Evolutionary conservation across 805 yeast species (phyloP).

Genomic region (Wickerhamomyces canadensis): DNA sequence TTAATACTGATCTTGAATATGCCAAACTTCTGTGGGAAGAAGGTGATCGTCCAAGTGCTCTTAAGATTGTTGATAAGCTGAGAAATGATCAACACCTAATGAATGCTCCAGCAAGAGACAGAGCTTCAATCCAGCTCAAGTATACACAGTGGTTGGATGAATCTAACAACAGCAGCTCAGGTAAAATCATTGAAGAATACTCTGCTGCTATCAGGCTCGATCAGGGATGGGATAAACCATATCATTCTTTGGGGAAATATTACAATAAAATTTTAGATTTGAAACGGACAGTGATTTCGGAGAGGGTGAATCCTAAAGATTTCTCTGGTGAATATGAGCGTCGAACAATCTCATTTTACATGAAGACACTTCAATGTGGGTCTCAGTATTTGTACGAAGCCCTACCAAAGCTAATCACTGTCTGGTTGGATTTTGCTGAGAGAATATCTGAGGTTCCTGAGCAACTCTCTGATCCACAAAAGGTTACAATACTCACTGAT

Average conservation of each 20-base stretch:
- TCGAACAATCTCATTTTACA: constrained; percentile 49
- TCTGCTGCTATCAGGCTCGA: constrained; percentile 49
- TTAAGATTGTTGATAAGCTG: constrained; percentile 51
- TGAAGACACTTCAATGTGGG: constrained; percentile 56
- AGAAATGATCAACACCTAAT: constrained; percentile 9
- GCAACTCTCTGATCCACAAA: constrained; percentile 12
- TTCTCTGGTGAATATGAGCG: constrained; percentile 48
- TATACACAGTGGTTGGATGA: constrained; percentile 86
- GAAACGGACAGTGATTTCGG: constrained; percentile 26
- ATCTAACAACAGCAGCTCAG: constrained; percentile 78
- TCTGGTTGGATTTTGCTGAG: constrained; percentile 78
- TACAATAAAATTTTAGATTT: constrained; percentile 74
- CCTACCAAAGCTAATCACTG: constrained; percentile 81
- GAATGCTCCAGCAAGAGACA: constrained; percentile 20
- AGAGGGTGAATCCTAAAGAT: constrained; percentile 26
- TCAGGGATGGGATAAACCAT: constrained; percentile 68
- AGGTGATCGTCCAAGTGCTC: constrained; percentile 82
- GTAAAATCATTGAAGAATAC: constrained; percentile 67
- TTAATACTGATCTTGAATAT: constrained; percentile 62
- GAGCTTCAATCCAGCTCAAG: constrained; percentile 51
- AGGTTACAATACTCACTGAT: constrained; percentile 12
- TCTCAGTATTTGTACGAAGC: constrained; percentile 71
- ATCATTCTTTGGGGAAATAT: constrained; percentile 74
- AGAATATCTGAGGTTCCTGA: constrained; percentile 20
- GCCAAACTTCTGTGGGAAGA: constrained; percentile 84